These are phyloP conservation scores for Auricularia auricula-judae DNA, from an alignment of 768 basidiomycete species.

Conservation along the genomic window DNA sequence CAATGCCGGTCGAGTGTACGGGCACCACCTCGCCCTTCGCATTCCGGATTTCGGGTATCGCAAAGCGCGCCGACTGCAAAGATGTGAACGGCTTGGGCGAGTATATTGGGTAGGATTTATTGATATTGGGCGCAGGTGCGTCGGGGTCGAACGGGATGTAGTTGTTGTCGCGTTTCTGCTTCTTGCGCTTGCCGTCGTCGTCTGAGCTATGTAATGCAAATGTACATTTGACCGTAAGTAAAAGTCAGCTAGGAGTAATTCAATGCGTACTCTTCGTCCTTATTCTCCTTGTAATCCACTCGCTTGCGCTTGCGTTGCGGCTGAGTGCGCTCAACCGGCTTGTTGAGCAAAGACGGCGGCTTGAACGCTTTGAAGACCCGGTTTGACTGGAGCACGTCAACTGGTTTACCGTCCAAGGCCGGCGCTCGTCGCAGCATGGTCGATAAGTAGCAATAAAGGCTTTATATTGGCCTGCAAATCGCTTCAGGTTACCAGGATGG, in stretches of 20 bases:
- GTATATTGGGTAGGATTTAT: slow-evolving; percentile 61
- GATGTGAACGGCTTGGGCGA: slow-evolving; percentile 68
- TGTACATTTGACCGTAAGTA: too few relatives aligned
- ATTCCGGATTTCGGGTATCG: slow-evolving; percentile 70
- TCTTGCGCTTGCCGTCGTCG: slow-evolving; percentile 22
- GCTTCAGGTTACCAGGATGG: too few relatives aligned
- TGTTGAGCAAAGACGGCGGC: slow-evolving; percentile 40
- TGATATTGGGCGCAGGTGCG: slow-evolving; percentile 41
- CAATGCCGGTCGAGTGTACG: slow-evolving; percentile 48
- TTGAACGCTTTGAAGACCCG: slow-evolving; percentile 77
- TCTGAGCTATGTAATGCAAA: slow-evolving; percentile 24
- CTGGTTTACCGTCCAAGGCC: slow-evolving; percentile 58
- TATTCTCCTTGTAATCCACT: slow-evolving; percentile 60
- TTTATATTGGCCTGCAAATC: too few relatives aligned
- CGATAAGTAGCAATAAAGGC: too few relatives aligned
- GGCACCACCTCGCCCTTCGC: slow-evolving; percentile 55
- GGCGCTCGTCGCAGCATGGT: slow-evolving; percentile 63
- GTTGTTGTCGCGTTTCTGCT: slow-evolving; percentile 55
- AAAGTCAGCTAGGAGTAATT: neutral
- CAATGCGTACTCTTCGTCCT: slow-evolving; percentile 30
- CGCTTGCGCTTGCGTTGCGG: slow-evolving; percentile 78
- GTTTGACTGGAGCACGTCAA: slow-evolving; percentile 56
- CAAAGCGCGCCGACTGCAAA: slow-evolving; percentile 44
- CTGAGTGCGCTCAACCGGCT: slow-evolving; percentile 39
- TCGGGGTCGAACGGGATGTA: slow-evolving; percentile 48